Evolutionary conservation across 495 filamentous ascomycete genomes (phyloP).

Genomic region (Daldinia caldariorum): DNA sequence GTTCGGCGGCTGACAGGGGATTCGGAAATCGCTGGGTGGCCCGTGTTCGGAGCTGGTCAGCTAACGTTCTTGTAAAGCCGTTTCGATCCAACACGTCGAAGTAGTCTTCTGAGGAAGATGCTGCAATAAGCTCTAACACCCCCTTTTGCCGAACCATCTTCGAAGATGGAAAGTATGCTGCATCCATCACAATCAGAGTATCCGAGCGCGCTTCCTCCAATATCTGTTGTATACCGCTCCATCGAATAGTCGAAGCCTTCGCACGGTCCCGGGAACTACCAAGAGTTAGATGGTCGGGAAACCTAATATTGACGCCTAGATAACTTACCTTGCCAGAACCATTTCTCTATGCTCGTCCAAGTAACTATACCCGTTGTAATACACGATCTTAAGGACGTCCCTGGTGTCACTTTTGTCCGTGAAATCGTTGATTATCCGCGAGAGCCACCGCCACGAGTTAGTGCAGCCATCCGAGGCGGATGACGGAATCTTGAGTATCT

Average conservation of each 20-base stretch:
- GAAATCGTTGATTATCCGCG: conserved; percentile 54
- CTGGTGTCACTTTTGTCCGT: conserved; percentile 56
- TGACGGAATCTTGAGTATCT: conserved; percentile 55
- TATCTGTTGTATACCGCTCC: conserved; percentile 59
- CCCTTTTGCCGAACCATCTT: conserved; percentile 53
- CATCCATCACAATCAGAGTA: conserved; percentile 62
- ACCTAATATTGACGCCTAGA: background rate
- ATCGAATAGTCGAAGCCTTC: conserved; percentile 54
- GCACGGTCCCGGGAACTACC: conserved; percentile 55
- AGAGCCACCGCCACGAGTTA: conserved; percentile 57
- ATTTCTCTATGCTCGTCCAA: conserved; percentile 58
- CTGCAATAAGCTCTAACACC: conserved; percentile 60
- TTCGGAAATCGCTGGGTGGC: conserved; percentile 51
- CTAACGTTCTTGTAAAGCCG: conserved; percentile 56
- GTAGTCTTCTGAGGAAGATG: conserved; percentile 59
- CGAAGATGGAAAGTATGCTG: conserved; percentile 58
- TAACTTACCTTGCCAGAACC: conserved; percentile 57
- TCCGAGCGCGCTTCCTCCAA: conserved; percentile 58
- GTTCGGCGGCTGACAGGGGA: conserved; percentile 56
- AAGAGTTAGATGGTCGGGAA: conserved; percentile 22
- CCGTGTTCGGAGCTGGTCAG: conserved; percentile 53
- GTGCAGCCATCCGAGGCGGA: conserved; percentile 51
- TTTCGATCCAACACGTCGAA: conserved; percentile 51
- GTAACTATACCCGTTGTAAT: conserved; percentile 59
- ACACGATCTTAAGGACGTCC: conserved; percentile 59